Evolutionary conservation across 73 alveolate species (phyloP).

Genomic region (Uronychia setigera): DNA sequence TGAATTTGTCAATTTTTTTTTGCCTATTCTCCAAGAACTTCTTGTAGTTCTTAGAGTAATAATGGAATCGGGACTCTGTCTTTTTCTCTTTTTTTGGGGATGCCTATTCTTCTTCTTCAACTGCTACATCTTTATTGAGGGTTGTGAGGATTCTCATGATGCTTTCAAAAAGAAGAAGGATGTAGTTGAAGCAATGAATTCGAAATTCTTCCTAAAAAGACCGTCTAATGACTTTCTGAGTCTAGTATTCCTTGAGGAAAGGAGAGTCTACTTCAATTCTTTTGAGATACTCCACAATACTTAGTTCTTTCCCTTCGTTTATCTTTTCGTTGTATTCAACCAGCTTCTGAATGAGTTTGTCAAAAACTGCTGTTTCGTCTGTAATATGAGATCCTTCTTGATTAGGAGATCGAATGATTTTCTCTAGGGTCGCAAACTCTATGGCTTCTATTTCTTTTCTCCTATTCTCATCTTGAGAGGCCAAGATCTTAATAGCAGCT

Average conservation of each 20-base stretch:
- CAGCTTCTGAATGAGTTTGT: slow-evolving; percentile 52
- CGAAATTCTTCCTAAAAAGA: slow-evolving; percentile 54
- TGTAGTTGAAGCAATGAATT: slow-evolving; percentile 64
- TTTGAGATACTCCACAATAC: slow-evolving; percentile 53
- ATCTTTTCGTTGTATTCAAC: slow-evolving; percentile 69
- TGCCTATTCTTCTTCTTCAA: not conserved
- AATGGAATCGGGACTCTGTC: not conserved
- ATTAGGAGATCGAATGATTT: slow-evolving; percentile 35
- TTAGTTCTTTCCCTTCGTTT: slow-evolving; percentile 63
- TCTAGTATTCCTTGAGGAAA: slow-evolving; percentile 62
- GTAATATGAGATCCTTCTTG: slow-evolving; percentile 7
- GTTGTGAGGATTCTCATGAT: slow-evolving; percentile 67
- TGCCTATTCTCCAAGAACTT: slow-evolving; percentile 61
- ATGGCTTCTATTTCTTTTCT: slow-evolving; percentile 41
- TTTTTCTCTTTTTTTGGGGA: not conserved
- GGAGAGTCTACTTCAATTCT: slow-evolving; percentile 39
- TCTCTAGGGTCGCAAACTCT: slow-evolving; percentile 52
- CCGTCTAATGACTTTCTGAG: slow-evolving; percentile 38
- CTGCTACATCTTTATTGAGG: slow-evolving; percentile 41
- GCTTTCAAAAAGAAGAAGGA: slow-evolving; percentile 63
- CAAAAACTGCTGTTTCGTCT: slow-evolving; percentile 39
- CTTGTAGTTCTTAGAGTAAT: slow-evolving; percentile 55
- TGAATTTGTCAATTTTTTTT: slow-evolving; percentile 66
- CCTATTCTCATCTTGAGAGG: slow-evolving; percentile 47
- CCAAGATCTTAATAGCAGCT: slow-evolving; percentile 62